These are phyloP conservation scores for Ustanciosporium gigantosporum DNA, from an alignment of 1,284 basidiomycete genomes.

Conservation along the genomic window DNA sequence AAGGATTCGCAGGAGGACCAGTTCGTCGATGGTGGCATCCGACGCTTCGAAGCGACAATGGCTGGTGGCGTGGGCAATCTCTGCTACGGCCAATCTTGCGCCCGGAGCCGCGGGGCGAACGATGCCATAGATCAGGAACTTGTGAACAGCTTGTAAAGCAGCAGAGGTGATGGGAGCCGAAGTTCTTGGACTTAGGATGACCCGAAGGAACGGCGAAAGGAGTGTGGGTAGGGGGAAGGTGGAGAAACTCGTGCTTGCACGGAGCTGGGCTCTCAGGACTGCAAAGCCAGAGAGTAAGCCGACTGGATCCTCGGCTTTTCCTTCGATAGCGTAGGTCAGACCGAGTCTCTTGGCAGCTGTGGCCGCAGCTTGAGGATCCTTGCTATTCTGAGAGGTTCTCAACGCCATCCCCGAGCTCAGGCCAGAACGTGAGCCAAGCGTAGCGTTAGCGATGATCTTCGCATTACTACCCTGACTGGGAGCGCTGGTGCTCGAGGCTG, in stretches of 20 bases:
- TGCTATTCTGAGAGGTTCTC: neutral
- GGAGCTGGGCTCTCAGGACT: constrained; percentile 75
- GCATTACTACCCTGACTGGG: neutral
- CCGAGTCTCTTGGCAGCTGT: constrained; percentile 8
- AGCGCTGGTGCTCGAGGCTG: neutral
- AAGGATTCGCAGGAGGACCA: constrained; percentile 89
- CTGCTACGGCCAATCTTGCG: constrained; percentile 69
- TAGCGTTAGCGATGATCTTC: too few species aligned
- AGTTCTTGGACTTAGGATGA: constrained; percentile 87
- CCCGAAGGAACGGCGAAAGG: constrained; percentile 73
- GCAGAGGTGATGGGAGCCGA: constrained; percentile 92
- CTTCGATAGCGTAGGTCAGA: neutral
- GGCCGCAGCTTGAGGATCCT: neutral
- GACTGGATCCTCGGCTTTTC: constrained; percentile 18
- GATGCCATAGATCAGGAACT: constrained; percentile 78
- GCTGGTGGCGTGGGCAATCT: constrained; percentile 85
- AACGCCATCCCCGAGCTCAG: neutral
- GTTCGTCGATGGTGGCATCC: constrained; percentile 81
- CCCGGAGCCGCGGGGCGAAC: constrained; percentile 65
- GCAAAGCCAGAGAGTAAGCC: constrained; percentile 83
- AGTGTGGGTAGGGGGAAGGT: constrained; percentile 45
- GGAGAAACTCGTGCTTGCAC: constrained; percentile 19
- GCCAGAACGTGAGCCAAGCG: too few species aligned
- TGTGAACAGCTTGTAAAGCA: constrained; percentile 83
- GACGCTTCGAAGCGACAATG: constrained; percentile 98